Base-by-base conservation (phyloP, 306 rosid genomes). In the Canavalia gladiata region DNA sequence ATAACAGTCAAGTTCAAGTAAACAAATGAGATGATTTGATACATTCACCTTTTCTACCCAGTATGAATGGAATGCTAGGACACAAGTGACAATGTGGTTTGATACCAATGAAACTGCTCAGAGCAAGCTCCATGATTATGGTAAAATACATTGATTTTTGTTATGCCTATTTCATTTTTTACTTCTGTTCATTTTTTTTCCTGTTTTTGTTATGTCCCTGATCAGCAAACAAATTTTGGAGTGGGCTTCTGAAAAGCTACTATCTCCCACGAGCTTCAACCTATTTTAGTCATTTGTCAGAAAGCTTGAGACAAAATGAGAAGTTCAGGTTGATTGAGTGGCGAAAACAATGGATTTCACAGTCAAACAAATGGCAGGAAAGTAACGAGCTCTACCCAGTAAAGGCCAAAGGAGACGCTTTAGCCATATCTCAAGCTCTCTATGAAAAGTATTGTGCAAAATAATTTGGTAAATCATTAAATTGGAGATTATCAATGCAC, bases 1-100 rank as follows among this genome's bases (percentile, higher is more conserved):
- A 45, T 10, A 37, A 13, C 8, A 18, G 41, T 47, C 74, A 12
- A 47, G 58, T 39, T 47, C 74, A 12, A 47, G 58, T 39, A 18
- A 75, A 37, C 25, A 56, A 84, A n/a, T 71, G 12, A 5, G 11
- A 37, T 57, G 37, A 55, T 72, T 83, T 63, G 18, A 74, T 74
- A 39, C 47, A 3, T 63, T 73, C 74, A 52, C 54, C 67, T 75
- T 78, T 70, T 79, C 63, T 80, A 47, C 62, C 25, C 91, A 95
- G 98, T 89, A 95, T 41, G 98, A 95, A 87, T 95, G 99, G 99
- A 95, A 95, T 82, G 99, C 98, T 63, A 93, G 96, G 83, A 93
- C 97, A 0, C 99, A 93, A 82, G 94, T 95, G 78, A 90, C 99
- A 29, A 93, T 93, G 99, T 95, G 99, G 99, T 91, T 69, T 72